Evolutionary conservation across 495 filamentous ascomycete species (phyloP).

Genomic region (Cryomyces minteri): DNA sequence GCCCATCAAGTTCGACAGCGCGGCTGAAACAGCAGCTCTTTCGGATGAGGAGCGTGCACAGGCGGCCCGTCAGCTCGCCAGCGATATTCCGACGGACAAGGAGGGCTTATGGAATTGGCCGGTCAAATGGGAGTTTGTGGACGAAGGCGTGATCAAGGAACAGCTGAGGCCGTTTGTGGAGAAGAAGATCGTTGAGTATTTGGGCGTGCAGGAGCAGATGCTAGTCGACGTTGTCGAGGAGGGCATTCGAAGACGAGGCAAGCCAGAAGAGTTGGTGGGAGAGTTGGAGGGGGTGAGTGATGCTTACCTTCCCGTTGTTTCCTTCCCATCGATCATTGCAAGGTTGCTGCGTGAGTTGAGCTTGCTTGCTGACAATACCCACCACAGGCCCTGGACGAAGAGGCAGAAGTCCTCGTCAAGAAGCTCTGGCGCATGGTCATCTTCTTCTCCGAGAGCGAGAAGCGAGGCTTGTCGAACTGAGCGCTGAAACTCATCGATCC

Average conservation of each 20-base stretch:
- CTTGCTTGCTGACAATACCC: neutral
- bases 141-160: conserved; percentile 63
- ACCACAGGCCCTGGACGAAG: conserved; percentile 71
- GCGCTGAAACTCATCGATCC: no score
- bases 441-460: conserved; percentile 64
- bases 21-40: conserved; percentile 47
- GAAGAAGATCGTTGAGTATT: conserved; percentile 92
- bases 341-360: conserved; percentile 16
- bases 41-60: conserved; percentile 71
- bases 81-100: conserved; percentile 76
- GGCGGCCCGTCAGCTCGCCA: conserved; percentile 59
- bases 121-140: conserved; percentile 88
- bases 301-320: neutral
- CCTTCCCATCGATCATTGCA: neutral
- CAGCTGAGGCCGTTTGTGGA: conserved; percentile 90
- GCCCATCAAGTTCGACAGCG: conserved; percentile 79
- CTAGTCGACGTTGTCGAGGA: conserved; percentile 84
- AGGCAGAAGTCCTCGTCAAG: conserved; percentile 83
- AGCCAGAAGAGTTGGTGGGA: conserved; percentile 64
- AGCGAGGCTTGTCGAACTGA: neutral
- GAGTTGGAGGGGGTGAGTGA: conserved; percentile 61
- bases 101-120: conserved; percentile 81
- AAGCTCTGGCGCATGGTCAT: conserved; percentile 98
- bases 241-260: conserved; percentile 59
- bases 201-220: conserved; percentile 93